A percentile compares a stretch with the other conserved stretches of the same genome.
phyloP scores from a whole-genome alignment of 2,329 filamentous ascomycete species.

The Hymenotorrendiella dingleyae region DNA sequence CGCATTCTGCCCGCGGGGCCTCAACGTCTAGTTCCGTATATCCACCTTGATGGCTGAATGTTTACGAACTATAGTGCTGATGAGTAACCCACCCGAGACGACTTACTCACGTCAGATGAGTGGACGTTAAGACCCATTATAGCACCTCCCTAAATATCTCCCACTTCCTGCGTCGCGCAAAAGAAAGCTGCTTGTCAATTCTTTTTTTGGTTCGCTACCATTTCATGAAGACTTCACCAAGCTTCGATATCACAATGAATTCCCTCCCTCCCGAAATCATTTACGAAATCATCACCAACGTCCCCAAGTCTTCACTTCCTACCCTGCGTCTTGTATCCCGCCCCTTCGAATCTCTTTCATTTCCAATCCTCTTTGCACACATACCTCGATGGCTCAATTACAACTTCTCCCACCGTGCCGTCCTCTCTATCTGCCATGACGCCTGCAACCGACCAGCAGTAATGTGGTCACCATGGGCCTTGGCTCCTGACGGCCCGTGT shows the following conservation, averaged over 20 bases:
- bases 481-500: slow-evolving; percentile 8
- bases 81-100: too few relatives aligned
- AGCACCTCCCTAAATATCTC: too few relatives aligned
- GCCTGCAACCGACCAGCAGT: slow-evolving; percentile 12
- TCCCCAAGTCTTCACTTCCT: slow-evolving; percentile 13
- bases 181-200: background rate
- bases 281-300: slow-evolving; percentile 11
- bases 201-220: background rate
- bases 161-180: too few relatives aligned
- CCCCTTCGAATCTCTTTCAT: slow-evolving; percentile 13
- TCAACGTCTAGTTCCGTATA: too few relatives aligned
- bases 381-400: slow-evolving; percentile 16
- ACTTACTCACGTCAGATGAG: too few relatives aligned
- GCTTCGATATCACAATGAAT: slow-evolving; percentile 8
- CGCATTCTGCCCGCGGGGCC: too few relatives aligned
- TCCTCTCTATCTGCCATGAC: slow-evolving; percentile 12
- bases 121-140: too few relatives aligned
- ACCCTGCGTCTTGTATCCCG: slow-evolving; percentile 13
- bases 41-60: too few relatives aligned
- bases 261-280: slow-evolving; percentile 18
- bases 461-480: slow-evolving; percentile 20
- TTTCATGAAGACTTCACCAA: background rate
- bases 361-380: slow-evolving; percentile 16
- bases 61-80: too few relatives aligned
- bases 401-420: slow-evolving; percentile 6